Base-by-base conservation (phyloP, 2,329 filamentous ascomycete species). In the Clathrospora elynae region DNA sequence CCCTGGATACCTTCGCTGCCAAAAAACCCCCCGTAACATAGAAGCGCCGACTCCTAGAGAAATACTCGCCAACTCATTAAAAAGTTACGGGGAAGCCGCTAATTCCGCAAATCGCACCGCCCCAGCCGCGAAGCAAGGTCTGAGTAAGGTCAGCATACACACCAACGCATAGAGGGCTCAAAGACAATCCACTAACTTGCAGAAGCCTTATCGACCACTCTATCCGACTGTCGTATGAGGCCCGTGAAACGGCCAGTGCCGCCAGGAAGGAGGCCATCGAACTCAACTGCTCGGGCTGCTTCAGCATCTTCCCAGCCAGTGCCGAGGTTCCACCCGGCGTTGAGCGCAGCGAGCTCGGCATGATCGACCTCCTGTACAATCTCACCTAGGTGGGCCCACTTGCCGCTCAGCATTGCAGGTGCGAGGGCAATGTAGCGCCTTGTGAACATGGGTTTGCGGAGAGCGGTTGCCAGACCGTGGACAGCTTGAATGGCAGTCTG, bases 181-280 rank as follows among this genome's bases (percentile, higher is more conserved):
- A 34, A 30, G 22, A 33, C 13, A 39, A 23, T 37, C 43, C 31
- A 55, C 49, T 57, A 52, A 56, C 42, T 52, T 32, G 43, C 32
- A 53, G 50, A 49, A 29, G 29, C 40, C 25, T 34, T 46, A 7
- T 47, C 36, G 5, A 17, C 17, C 29, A 64, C 38, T 23, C 47
- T 55, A 35, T 66, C 61, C 5, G 47, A 49, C 12, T 44, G 41
- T 12, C 47, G 46, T 42, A 68, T 51, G 12, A 40, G 41, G 16
- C 68, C 70, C 1, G 64, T 66, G 36, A 76, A 71, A 18, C 73
- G 56, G 2, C 73, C 73, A 5, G 67, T 72, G 3, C 73, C 74
- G 22, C 74, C 73, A 6, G 62, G 53, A 18, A 67, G 37, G 10
- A 56, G 51, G 0, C 71, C 73, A 55, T 77, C 73, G 45, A 71